A percentile compares a stretch with the other conserved stretches of the same genome.
phyloP scores from a whole-genome alignment of 768 basidiomycete genomes.

The Cystofilobasidium capitatum region DNA sequence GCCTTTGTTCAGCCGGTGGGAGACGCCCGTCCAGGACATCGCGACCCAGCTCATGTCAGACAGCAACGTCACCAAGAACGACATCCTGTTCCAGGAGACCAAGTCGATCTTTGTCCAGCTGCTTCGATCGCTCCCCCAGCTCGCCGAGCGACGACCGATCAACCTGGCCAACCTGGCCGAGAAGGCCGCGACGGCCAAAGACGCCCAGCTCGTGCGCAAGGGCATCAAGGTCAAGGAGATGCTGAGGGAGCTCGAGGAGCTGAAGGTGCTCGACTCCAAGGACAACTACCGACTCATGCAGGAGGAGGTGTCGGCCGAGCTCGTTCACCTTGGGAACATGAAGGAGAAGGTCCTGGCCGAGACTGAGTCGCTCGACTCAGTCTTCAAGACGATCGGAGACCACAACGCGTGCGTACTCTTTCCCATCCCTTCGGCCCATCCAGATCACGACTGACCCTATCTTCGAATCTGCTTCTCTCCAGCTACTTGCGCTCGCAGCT shows the following conservation, averaged over 20 bases:
- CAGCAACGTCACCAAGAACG: conserved; percentile 89
- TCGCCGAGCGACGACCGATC: conserved; percentile 75
- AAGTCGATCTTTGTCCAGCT: conserved; percentile 99
- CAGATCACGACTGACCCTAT: not conserved
- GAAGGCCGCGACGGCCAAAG: conserved; percentile 91
- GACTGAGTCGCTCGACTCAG: conserved; percentile 83
- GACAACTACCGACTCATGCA: conserved; percentile 94
- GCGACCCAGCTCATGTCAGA: conserved; percentile 81
- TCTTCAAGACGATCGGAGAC: conserved; percentile 98
- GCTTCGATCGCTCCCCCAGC: conserved; percentile 82
- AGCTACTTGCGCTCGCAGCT: conserved; percentile 81
- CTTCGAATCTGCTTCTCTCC: not conserved
- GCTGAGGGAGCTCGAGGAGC: conserved; percentile 87
- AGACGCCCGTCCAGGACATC: conserved; percentile 95
- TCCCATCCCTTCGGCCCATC: not conserved
- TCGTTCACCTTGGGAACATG: conserved; percentile 89
- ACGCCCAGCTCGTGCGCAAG: conserved; percentile 84
- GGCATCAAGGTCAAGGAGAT: conserved; percentile 99
- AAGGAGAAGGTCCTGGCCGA: conserved; percentile 90
- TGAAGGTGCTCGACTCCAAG: conserved; percentile 64
- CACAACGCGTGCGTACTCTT: conserved; percentile 59
- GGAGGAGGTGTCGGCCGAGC: conserved; percentile 90
- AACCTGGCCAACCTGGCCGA: conserved; percentile 83
- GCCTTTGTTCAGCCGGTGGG: conserved; percentile 92
- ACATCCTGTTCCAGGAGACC: conserved; percentile 99